Evolutionary conservation across 768 basidiomycete genomes (phyloP), one percentile per base, ranked within the genome.

Genomic region (Rhodocollybia butyracea): DNA sequence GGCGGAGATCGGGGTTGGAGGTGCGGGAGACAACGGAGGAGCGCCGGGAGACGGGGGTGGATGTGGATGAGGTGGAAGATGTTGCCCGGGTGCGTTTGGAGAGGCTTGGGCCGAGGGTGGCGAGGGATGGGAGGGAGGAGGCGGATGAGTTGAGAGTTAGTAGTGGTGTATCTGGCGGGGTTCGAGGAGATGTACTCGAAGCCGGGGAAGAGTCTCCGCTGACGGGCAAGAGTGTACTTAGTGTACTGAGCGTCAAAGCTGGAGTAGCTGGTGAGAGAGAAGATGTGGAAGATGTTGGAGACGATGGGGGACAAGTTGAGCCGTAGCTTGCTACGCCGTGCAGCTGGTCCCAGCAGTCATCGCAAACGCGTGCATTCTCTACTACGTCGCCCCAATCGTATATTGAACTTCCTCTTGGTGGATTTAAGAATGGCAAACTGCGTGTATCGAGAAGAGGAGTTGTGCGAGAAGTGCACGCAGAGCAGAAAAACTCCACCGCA

Each of bases 401-500:
- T 48, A 92, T 76, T 2, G 88, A 78, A n/a, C 80, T 72, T 63
- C 82, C 79, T 57, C 83, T 80, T 1, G 89, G 90, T 1, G 89
- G 90, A 41, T 86, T 75, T 45, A 89, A 70, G 68, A 92, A 90
- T 50, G 73, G 66, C 38, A 92, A 83, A 52, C 77, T 77, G 8
- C 88, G 80, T n/a, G 86, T 80, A 64, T 91, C 90, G 52, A 91
- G 78, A 3, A 91, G 81, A 12, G 79, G 72, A 0, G 86, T 89
- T 5, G 74, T 64, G 53, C 79, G 79, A 5, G 78, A 71, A 1
- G 84, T 79, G 66, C 90, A 91, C 5, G 77, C 68, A 46, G 68
- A 67, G 70, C 90, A 92, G n/a, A 66, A 84, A 91, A 29, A 91
- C 73, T 59, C 88, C 88, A 47, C 90, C 90, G 60, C 90, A 91